These are phyloP conservation scores for Parietaria judaica DNA, from an alignment of 306 rosid genomes.

Conservation along the genomic window DNA sequence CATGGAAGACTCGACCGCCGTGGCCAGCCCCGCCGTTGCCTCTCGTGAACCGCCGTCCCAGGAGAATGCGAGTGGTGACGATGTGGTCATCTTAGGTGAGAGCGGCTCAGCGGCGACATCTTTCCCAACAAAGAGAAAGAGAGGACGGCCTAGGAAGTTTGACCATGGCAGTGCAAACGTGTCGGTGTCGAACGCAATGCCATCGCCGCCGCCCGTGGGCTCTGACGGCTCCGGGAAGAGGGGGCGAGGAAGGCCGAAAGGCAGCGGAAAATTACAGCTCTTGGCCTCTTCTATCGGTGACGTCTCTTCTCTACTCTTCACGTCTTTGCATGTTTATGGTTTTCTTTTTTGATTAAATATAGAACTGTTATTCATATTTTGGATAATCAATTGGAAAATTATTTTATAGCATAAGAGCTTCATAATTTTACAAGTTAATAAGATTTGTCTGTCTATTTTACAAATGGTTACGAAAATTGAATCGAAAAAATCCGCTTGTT, in stretches of 20 bases:
- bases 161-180: neutral
- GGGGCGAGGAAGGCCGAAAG: conserved; percentile 50
- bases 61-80: too few relatives aligned
- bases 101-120: neutral
- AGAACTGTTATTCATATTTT: neutral
- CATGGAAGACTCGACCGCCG: too few relatives aligned
- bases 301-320: neutral
- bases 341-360: neutral
- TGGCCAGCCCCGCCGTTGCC: too few relatives aligned
- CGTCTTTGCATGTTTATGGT: neutral
- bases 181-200: neutral
- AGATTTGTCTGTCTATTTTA: too few relatives aligned
- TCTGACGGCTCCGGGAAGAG: conserved; percentile 4
- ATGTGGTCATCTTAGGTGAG: neutral
- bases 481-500: neutral
- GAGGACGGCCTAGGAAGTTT: conserved; percentile 47
- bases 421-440: too few relatives aligned
- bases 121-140: conserved; percentile 10
- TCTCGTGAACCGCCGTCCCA: too few relatives aligned
- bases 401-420: too few relatives aligned
- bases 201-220: neutral
- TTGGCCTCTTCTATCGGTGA: conserved; percentile 33
- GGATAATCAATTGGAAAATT: too few relatives aligned
- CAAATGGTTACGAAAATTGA: neutral
- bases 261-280: conserved; percentile 39